Evolutionary conservation across 2,329 filamentous ascomycete species (phyloP).

Genomic region (Aspergillus pseudoterreus): DNA sequence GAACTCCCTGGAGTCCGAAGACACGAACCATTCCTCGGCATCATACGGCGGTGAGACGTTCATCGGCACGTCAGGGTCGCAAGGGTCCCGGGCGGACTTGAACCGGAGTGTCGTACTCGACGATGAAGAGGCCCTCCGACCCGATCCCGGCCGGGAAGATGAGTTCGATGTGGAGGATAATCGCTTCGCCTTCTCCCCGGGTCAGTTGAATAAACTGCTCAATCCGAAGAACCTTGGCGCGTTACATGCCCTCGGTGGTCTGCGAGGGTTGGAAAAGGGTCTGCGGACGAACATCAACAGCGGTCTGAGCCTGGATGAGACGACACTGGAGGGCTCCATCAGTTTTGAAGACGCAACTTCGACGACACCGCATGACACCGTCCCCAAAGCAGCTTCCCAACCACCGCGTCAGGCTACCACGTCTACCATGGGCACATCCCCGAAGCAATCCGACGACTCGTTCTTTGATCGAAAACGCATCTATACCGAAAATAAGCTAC

Average conservation of each 20-base stretch:
- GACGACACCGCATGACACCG: constrained; percentile 11
- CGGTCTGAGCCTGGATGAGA: constrained; percentile 70
- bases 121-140: constrained; percentile 60
- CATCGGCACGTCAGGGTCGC: constrained; percentile 38
- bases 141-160: constrained; percentile 68
- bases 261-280: constrained; percentile 70
- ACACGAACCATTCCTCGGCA: constrained; percentile 50
- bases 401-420: constrained; percentile 12
- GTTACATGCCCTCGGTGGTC: constrained; percentile 70
- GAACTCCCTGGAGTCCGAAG: constrained; percentile 62
- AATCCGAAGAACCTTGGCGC: constrained; percentile 75
- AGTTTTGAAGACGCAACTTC: constrained; percentile 62
- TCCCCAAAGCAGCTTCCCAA: constrained; percentile 28
- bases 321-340: constrained; percentile 58
- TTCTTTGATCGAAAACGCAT: constrained; percentile 66
- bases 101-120: constrained; percentile 51
- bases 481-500: constrained; percentile 66
- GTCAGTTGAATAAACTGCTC: constrained; percentile 70
- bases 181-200: constrained; percentile 69
- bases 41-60: constrained; percentile 55
- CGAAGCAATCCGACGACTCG: constrained; percentile 30
- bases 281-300: constrained; percentile 61
- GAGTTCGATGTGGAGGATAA: constrained; percentile 67
- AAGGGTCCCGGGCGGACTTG: constrained; percentile 42
- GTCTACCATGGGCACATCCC: constrained; percentile 3